A percentile compares a stretch with the other conserved stretches of the same genome.
Evolutionary conservation across 441 rosid genomes (phyloP).

Genomic region (Aquilaria agallochum): DNA sequence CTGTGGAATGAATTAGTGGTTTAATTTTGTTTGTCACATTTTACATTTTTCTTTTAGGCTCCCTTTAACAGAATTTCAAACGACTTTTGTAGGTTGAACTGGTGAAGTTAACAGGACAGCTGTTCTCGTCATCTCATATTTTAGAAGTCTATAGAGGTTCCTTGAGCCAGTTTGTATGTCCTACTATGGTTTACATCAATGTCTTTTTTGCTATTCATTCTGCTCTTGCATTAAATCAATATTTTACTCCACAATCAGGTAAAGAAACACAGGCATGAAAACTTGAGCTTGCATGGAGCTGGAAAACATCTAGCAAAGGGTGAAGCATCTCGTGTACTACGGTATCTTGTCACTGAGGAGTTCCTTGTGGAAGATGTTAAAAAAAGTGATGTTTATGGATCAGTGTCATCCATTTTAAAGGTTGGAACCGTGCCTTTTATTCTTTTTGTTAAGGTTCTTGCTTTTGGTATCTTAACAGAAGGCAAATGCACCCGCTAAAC

Average conservation of each 20-base stretch:
- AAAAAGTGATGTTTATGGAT: constrained; percentile 91
- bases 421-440: constrained; percentile 23
- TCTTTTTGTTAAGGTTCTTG: constrained; percentile 13
- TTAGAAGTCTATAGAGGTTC: constrained; percentile 95
- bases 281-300: constrained; percentile 78
- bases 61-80: constrained; percentile 1
- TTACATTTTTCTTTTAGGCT: background rate
- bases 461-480: constrained; percentile 1
- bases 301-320: constrained; percentile 77
- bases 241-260: constrained; percentile 49
- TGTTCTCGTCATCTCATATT: constrained; percentile 73
- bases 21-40: constrained; percentile 13
- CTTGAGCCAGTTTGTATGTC: constrained; percentile 70
- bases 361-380: constrained; percentile 81
- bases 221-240: constrained; percentile 10
- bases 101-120: constrained; percentile 72
- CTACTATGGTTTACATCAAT: background rate
- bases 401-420: constrained; percentile 87
- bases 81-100: constrained; percentile 64
- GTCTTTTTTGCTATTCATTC: constrained; percentile 13
- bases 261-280: constrained; percentile 76
- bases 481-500: constrained; percentile 2
- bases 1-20: background rate
- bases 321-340: constrained; percentile 84
- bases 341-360: constrained; percentile 80